Base-by-base conservation (phyloP, 768 basidiomycete species). In the Leccinum imitatum region DNA sequence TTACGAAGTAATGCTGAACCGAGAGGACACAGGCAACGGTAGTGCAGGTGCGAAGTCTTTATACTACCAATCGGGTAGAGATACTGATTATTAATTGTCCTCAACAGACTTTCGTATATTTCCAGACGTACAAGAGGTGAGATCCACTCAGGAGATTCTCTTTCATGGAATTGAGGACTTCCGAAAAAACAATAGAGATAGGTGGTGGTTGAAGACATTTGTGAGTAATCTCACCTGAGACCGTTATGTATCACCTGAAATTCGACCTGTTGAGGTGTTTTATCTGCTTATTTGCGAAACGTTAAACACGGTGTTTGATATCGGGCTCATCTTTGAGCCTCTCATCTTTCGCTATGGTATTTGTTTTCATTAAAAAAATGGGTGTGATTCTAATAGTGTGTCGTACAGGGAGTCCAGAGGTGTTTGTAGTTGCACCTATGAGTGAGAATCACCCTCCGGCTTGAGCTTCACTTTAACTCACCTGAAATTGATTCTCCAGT, bases 201-300 rank as follows among this genome's bases (percentile, higher is more conserved):
- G 67, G 30, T 41, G 59, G 17, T 80, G 79, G 77, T 77, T 84
- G 66, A 82, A 80, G 59, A 25, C 68, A 0, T 76, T 83, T 56
- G 82, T 83, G 50, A 48, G 77, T 69, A 2, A 2, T 50, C 14
- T 57, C 11, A 14, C 39, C 10, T 21, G 10, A 35, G 25, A 11
- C 41, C 30, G 19, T 27, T 25, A 17, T 17, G 19, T 13, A 6
- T 30, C 5, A 19, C 3, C 33, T 30, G 8, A 3, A 54, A 7
- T 33, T 27, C 52, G n/a, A 21, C 50, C 13, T 14, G 21, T 19
- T 14, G 56, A 84, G 80, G 78, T 82, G 35, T 53, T 64, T 44
- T 57, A 78, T 27, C 69, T 84, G 4, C 75, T 83, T 50, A 17
- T 80, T 7, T 79, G 77, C 46, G 83, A 85, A 67, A 82, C 81